Evolutionary conservation across 1,284 basidiomycete genomes (phyloP).

Genomic region (Tremellales sp.): DNA sequence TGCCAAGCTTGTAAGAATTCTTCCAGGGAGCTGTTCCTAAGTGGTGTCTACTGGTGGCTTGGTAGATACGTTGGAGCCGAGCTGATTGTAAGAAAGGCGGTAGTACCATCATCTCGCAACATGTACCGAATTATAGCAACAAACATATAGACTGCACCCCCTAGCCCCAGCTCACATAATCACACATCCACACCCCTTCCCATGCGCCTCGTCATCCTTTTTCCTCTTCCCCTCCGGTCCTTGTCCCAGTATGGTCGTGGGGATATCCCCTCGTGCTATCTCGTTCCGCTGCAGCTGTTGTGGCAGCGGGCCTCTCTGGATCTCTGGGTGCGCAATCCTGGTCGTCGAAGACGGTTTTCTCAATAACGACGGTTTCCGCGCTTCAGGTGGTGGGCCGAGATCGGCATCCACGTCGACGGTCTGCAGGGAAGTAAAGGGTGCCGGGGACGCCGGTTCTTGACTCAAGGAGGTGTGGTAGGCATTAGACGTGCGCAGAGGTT

Average conservation of each 20-base stretch:
- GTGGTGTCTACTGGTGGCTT: too few species aligned
- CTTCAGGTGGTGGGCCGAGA: background rate
- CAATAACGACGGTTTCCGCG: background rate
- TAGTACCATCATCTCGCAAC: too few species aligned
- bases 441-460: background rate
- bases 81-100: too few species aligned
- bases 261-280: background rate
- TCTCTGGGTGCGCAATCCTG: background rate
- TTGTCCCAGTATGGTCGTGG: background rate
- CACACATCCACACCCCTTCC: slow-evolving; percentile 23
- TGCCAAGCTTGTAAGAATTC: too few species aligned
- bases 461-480: background rate
- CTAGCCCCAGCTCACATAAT: slow-evolving; percentile 14
- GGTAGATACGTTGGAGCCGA: too few species aligned
- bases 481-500: background rate
- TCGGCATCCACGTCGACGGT: background rate
- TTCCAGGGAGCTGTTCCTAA: too few species aligned
- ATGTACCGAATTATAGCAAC: too few species aligned
- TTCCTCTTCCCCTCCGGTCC: background rate
- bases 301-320: background rate
- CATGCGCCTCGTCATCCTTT: slow-evolving; percentile 12
- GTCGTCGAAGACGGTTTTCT: background rate
- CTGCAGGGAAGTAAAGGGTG: background rate
- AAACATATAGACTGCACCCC: too few species aligned
- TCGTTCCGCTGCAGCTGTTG: background rate